Percentiles rank a stretch among this genome's conserved stretches.
These are phyloP conservation scores for Candida glaebosa DNA, from an alignment of 805 yeast genomes.

Conservation along the genomic window DNA sequence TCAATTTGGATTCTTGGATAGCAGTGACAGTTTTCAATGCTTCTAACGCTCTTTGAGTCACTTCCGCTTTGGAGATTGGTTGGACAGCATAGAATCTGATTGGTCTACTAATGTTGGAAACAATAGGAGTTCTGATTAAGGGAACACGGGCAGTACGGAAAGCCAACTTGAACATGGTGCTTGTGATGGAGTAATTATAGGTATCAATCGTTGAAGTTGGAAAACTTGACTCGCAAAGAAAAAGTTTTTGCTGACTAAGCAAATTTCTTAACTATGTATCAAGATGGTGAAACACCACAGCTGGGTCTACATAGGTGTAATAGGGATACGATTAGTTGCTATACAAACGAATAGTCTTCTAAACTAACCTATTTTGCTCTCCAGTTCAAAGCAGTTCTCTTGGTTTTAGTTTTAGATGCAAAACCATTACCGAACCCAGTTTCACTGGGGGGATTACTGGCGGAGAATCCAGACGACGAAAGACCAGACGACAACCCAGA, in stretches of 20 bases:
- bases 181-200: not conserved
- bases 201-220: not conserved
- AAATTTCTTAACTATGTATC: too few relatives aligned
- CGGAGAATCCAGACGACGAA: conserved; percentile 6
- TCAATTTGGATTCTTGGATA: conserved; percentile 41
- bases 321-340: too few relatives aligned
- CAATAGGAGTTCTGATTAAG: conserved; percentile 26
- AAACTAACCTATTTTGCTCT: too few relatives aligned
- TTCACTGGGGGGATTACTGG: not conserved
- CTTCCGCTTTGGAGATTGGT: conserved; percentile 71
- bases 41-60: conserved; percentile 74
- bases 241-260: conserved; percentile 1
- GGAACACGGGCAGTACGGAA: conserved; percentile 39
- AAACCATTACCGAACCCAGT: not conserved
- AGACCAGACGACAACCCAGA: conserved; percentile 22
- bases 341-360: too few relatives aligned
- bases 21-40: conserved; percentile 61
- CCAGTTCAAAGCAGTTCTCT: conserved; percentile 40
- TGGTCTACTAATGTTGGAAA: conserved; percentile 26
- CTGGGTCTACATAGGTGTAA: too few relatives aligned
- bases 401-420: conserved; percentile 8
- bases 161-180: conserved; percentile 51
- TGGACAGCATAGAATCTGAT: conserved; percentile 58
- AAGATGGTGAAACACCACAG: too few relatives aligned
- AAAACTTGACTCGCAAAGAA: not conserved